These are phyloP conservation scores for Russula olivacea DNA, from an alignment of 768 basidiomycete species.

Conservation along the genomic window DNA sequence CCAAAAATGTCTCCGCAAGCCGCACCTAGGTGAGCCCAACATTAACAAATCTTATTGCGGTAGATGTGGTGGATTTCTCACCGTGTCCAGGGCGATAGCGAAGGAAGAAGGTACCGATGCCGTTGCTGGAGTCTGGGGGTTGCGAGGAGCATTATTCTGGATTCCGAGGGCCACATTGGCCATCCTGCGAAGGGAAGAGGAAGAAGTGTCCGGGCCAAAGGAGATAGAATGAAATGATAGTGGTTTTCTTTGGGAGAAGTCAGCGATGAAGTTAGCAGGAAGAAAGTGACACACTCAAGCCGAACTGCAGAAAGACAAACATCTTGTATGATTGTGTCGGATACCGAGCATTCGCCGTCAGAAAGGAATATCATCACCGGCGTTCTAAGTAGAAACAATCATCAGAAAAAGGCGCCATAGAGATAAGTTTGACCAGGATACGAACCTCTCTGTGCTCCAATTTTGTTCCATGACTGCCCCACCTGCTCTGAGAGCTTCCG, in stretches of 20 bases:
- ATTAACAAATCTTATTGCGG: not conserved
- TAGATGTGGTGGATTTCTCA: not conserved
- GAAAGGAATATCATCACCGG: slow-evolving; percentile 55
- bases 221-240: slow-evolving; percentile 54
- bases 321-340: slow-evolving; percentile 37
- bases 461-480: slow-evolving; percentile 38
- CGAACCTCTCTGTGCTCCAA: slow-evolving; percentile 49
- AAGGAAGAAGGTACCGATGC: slow-evolving; percentile 33
- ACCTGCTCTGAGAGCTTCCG: slow-evolving; percentile 36
- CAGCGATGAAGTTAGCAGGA: not conserved
- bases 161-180: slow-evolving; percentile 43
- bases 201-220: slow-evolving; percentile 41
- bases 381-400: slow-evolving; percentile 31
- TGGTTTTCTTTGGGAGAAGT: slow-evolving; percentile 37
- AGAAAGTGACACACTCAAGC: slow-evolving; percentile 36
- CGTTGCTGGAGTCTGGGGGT: slow-evolving; percentile 27
- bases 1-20: slow-evolving; percentile 52
- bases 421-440: not conserved
- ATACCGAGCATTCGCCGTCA: slow-evolving; percentile 44
- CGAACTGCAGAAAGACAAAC: slow-evolving; percentile 39
- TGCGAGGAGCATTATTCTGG: slow-evolving; percentile 41
- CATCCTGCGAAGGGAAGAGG: slow-evolving; percentile 41
- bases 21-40: slow-evolving; percentile 36
- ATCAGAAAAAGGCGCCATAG: not conserved
- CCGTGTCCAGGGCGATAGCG: slow-evolving; percentile 35